These are phyloP conservation scores for Cryptococcus amylolentus DNA, from an alignment of 1,284 basidiomycete genomes.

Conservation along the genomic window DNA sequence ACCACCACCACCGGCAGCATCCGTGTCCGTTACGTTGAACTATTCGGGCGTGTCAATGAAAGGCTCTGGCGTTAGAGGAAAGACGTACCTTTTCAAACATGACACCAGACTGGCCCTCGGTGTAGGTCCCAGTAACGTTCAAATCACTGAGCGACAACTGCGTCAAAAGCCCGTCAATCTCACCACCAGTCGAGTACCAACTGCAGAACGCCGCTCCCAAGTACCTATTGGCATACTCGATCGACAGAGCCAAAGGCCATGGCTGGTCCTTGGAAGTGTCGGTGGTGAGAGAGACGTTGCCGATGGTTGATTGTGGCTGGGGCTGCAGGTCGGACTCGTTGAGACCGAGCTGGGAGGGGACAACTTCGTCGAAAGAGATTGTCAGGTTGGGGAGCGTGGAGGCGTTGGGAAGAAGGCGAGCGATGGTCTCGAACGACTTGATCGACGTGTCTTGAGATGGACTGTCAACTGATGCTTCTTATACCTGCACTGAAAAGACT, in stretches of 20 bases:
- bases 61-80: neutral
- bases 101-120: constrained; percentile 48
- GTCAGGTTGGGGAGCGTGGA: constrained; percentile 27
- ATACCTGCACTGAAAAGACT: constrained; percentile 4
- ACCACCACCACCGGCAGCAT: constrained; percentile 78
- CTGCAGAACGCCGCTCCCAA: constrained; percentile 77
- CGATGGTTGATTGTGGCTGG: constrained; percentile 58
- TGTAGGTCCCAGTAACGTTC: constrained; percentile 61
- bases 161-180: constrained; percentile 64
- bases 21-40: constrained; percentile 61
- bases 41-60: constrained; percentile 2
- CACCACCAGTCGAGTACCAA: constrained; percentile 77
- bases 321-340: constrained; percentile 63
- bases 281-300: constrained; percentile 52
- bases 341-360: constrained; percentile 69
- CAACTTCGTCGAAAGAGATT: constrained; percentile 65
- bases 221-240: constrained; percentile 60
- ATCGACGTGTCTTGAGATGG: constrained; percentile 60
- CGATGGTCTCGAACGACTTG: constrained; percentile 62
- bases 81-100: constrained; percentile 75
- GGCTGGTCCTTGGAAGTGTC: constrained; percentile 48
- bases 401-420: constrained; percentile 33
- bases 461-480: neutral
- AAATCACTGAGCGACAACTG: constrained; percentile 67
- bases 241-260: constrained; percentile 56